Evolutionary conservation across 2,329 filamentous ascomycete genomes (phyloP).

Genomic region (Trichoderma polysporum): DNA sequence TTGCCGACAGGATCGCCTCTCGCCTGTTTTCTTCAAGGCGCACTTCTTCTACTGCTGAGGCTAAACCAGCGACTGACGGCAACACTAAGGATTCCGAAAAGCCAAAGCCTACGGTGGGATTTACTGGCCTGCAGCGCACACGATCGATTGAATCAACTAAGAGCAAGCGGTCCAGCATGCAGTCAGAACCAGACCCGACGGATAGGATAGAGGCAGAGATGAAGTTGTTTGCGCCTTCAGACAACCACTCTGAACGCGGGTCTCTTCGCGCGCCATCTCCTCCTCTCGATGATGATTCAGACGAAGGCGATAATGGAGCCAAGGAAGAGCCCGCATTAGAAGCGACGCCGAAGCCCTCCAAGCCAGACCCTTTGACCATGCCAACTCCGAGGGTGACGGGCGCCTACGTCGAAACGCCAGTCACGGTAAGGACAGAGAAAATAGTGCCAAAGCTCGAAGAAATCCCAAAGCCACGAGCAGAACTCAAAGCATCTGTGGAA

Average conservation of each 20-base stretch:
- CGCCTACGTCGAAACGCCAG: conserved; percentile 58
- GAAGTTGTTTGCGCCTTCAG: conserved; percentile 54
- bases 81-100: conserved; percentile 27
- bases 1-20: conserved; percentile 18
- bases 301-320: conserved; percentile 32
- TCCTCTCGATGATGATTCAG: conserved; percentile 35
- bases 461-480: conserved; percentile 24
- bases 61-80: conserved; percentile 15
- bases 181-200: conserved; percentile 55
- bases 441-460: conserved; percentile 23
- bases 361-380: conserved; percentile 46
- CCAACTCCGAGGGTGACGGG: conserved; percentile 56
- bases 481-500: conserved; percentile 27
- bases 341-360: conserved; percentile 49
- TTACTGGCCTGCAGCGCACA: conserved; percentile 44
- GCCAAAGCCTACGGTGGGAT: conserved; percentile 46
- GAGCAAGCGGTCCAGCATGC: conserved; percentile 49
- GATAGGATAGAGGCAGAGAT: conserved; percentile 58
- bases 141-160: conserved; percentile 46
- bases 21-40: conserved; percentile 26
- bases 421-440: conserved; percentile 44
- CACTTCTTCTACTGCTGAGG: conserved; percentile 22
- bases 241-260: conserved; percentile 56
- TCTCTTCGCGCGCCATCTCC: conserved; percentile 53
- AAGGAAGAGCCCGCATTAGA: conserved; percentile 31